phyloP scores from a whole-genome alignment of 2,329 filamentous ascomycete genomes.

The Colletotrichum higginsianum region DNA sequence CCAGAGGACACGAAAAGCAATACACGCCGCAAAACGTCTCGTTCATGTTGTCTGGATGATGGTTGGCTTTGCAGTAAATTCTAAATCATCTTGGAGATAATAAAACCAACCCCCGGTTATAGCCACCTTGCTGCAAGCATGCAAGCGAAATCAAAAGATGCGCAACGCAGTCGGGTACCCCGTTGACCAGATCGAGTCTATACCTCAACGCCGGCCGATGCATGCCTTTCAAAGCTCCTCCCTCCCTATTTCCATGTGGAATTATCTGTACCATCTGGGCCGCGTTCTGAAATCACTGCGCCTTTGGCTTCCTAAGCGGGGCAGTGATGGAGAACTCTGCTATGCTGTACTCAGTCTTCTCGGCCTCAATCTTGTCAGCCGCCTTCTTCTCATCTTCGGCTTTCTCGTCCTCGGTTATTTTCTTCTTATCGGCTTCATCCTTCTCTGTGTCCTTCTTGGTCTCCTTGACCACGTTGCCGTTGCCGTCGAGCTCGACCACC shows the following conservation, averaged over 20 bases:
- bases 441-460: constrained; percentile 56
- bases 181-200: not conserved
- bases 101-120: not conserved
- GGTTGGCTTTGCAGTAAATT: not conserved
- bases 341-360: constrained; percentile 38
- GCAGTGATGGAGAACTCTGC: constrained; percentile 34
- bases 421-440: constrained; percentile 52
- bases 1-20: not conserved
- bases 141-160: not conserved
- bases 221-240: not conserved
- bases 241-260: not conserved
- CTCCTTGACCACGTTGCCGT: constrained; percentile 62
- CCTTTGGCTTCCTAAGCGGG: constrained; percentile 36
- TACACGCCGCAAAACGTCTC: not conserved
- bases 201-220: constrained; percentile 7
- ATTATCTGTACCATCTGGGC: not conserved
- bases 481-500: constrained; percentile 67
- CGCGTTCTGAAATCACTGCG: not conserved
- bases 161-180: not conserved
- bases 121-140: not conserved
- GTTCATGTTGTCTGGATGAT: not conserved
- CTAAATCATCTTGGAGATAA: not conserved
- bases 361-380: constrained; percentile 32
- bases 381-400: constrained; percentile 30
- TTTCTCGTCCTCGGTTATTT: constrained; percentile 47